phyloP scores from a whole-genome alignment of 2,329 filamentous ascomycete species.

The Emergomyces pasteurianus region DNA sequence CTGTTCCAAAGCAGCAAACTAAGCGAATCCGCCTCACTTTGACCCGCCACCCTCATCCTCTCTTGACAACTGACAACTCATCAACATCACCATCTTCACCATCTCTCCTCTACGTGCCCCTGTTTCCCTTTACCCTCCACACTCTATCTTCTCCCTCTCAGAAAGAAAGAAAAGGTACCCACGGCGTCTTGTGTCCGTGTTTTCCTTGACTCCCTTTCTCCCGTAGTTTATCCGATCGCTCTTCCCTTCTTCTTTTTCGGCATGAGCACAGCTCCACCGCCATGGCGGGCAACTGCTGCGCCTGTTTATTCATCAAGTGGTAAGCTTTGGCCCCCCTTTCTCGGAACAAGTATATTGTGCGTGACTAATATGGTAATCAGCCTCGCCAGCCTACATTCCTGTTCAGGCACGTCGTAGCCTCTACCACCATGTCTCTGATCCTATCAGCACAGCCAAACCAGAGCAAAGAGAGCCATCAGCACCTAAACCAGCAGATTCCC shows the following conservation, averaged over 20 bases:
- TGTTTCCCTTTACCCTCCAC: neutral
- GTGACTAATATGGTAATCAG: constrained; percentile 8
- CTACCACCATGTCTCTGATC: constrained; percentile 27
- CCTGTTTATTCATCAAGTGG: constrained; percentile 21
- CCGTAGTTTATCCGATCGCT: neutral
- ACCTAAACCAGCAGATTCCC: constrained; percentile 15
- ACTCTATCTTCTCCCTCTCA: neutral
- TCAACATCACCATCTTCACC: neutral
- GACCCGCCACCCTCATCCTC: neutral
- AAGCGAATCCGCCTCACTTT: constrained; percentile 11
- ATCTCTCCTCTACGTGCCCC: neutral
- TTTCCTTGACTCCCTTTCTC: neutral
- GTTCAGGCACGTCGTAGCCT: constrained; percentile 53
- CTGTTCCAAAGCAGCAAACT: constrained; percentile 7
- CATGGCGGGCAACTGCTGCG: constrained; percentile 26
- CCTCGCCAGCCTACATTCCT: constrained; percentile 47
- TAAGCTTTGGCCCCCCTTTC: constrained; percentile 13
- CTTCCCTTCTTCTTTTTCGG: constrained; percentile 8
- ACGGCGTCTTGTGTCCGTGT: neutral
- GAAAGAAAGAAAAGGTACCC: neutral
- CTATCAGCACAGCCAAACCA: constrained; percentile 7
- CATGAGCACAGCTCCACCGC: constrained; percentile 30
- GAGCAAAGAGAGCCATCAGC: constrained; percentile 18
- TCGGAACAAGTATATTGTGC: neutral
- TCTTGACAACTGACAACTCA: neutral